Percentiles rank a stretch among this genome's conserved stretches.
phyloP scores from a whole-genome alignment of 192 early-diverging fungal genomes.

The Spinellus fusiger region DNA sequence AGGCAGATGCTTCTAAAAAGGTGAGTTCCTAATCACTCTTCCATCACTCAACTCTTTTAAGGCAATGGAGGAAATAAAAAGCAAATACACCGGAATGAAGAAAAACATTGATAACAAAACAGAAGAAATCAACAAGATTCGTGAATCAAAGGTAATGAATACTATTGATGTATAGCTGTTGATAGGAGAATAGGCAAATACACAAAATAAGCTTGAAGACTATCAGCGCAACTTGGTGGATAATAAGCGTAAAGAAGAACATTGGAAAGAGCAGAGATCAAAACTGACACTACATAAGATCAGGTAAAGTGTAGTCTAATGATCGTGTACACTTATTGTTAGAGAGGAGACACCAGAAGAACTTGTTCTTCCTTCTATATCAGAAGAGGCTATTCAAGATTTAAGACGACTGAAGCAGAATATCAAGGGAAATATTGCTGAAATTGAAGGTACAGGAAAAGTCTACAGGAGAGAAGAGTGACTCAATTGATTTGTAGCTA shows the following conservation, averaged over 20 bases:
- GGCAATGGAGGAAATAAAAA: constrained; percentile 62
- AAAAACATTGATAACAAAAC: constrained; percentile 61
- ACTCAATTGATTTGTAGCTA: constrained; percentile 4
- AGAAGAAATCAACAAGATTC: constrained; percentile 57
- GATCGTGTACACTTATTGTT: too few relatives aligned
- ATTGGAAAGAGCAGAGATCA: constrained; percentile 41
- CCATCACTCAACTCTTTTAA: constrained; percentile 10
- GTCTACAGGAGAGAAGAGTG: neutral
- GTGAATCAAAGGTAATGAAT: constrained; percentile 52
- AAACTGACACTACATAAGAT: constrained; percentile 53
- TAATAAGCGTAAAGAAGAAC: constrained; percentile 50
- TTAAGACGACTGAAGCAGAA: constrained; percentile 49
- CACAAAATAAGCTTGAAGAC: constrained; percentile 64
- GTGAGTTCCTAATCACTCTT: neutral
- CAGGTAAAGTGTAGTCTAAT: too few relatives aligned
- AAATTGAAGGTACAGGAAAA: constrained; percentile 55
- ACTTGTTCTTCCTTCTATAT: constrained; percentile 46
- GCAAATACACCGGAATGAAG: constrained; percentile 60
- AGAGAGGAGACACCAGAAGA: constrained; percentile 37
- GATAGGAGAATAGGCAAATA: constrained; percentile 31
- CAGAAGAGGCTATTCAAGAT: constrained; percentile 56
- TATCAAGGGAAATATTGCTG: constrained; percentile 65
- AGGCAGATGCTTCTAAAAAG: constrained; percentile 9
- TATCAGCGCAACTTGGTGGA: constrained; percentile 51
- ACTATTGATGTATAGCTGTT: neutral